A percentile compares a stretch with the other conserved stretches of the same genome.
phyloP scores from a whole-genome alignment of 2,329 filamentous ascomycete genomes.

The Fusarium newnesense region DNA sequence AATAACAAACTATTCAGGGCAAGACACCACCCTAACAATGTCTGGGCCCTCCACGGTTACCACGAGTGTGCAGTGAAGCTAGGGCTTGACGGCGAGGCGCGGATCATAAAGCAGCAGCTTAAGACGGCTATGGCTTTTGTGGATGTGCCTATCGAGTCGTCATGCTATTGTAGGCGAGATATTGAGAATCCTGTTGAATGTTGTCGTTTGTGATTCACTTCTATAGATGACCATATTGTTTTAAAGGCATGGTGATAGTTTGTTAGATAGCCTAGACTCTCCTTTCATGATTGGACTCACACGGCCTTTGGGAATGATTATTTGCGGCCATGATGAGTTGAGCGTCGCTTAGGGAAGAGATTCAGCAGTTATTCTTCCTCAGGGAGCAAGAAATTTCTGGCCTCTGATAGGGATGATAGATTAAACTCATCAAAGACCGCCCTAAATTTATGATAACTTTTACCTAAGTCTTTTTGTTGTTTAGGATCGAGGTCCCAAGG shows the following conservation, averaged over 20 bases:
- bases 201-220: constrained; percentile 1
- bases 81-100: constrained; percentile 55
- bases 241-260: not conserved
- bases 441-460: not conserved
- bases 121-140: constrained; percentile 63
- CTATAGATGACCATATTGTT: not conserved
- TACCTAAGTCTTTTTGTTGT: not conserved
- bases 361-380: fast-evolving
- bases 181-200: constrained; percentile 4
- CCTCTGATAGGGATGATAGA: too few relatives aligned
- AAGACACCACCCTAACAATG: constrained; percentile 74
- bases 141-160: constrained; percentile 63
- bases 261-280: not conserved
- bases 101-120: constrained; percentile 55
- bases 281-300: not conserved
- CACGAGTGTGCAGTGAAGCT: constrained; percentile 70
- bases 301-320: not conserved
- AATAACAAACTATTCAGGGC: constrained; percentile 68
- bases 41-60: constrained; percentile 78
- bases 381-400: fast-evolving
- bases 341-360: not conserved
- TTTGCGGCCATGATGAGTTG: not conserved
- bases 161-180: constrained; percentile 42
- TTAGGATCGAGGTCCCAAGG: not conserved
- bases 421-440: not conserved